phyloP scores from a whole-genome alignment of 228 moss, liverwort and hornwort species.

The Sphagnum fallax region DNA sequence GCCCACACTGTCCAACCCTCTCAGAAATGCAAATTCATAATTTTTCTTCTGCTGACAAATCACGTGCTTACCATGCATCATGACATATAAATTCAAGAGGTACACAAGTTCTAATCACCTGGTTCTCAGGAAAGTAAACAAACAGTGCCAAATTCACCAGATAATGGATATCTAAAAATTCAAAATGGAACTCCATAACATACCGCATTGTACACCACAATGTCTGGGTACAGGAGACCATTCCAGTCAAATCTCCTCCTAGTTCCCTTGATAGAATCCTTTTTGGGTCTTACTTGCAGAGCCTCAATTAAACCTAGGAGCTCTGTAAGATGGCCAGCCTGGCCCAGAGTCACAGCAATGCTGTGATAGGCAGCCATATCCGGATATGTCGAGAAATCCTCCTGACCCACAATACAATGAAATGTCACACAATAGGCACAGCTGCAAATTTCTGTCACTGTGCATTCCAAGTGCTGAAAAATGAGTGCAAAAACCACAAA shows the following conservation, averaged over 20 bases:
- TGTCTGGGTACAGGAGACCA: constrained; percentile 65
- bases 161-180: too few relatives aligned
- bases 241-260: constrained; percentile 27
- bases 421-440: background rate
- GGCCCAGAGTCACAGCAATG: constrained; percentile 78
- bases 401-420: constrained; percentile 28
- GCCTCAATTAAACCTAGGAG: constrained; percentile 56
- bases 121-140: background rate
- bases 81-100: background rate
- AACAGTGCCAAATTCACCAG: too few relatives aligned
- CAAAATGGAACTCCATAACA: constrained; percentile 3
- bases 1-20: constrained; percentile 10
- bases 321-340: constrained; percentile 72
- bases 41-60: background rate
- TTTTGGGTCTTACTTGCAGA: constrained; percentile 40
- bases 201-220: constrained; percentile 93
- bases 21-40: constrained; percentile 1
- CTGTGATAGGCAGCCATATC: constrained; percentile 91
- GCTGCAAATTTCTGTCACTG: too few relatives aligned
- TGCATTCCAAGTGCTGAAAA: too few relatives aligned
- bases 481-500: too few relatives aligned
- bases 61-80: background rate
- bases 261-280: constrained; percentile 22
- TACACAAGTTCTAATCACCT: background rate
- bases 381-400: constrained; percentile 72